Percentiles rank a stretch among this genome's conserved stretches.
Evolutionary conservation across 148 eudicot genomes (phyloP).

Genomic region (Agrostemma githago): DNA sequence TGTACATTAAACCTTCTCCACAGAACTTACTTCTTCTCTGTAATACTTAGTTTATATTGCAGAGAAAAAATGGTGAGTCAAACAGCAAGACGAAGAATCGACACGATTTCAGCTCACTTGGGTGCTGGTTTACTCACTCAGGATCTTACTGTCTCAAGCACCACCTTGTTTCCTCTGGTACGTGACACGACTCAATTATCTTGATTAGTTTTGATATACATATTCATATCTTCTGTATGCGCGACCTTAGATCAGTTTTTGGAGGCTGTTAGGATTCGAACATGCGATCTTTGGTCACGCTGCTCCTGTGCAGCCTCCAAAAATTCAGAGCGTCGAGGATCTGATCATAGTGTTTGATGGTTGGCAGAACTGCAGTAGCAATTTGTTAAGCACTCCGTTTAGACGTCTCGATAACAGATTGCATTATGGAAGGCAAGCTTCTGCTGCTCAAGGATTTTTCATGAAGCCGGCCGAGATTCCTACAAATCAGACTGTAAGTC

Average conservation of each 20-base stretch:
- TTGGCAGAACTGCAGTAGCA: conserved; percentile 62
- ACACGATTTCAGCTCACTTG: conserved; percentile 48
- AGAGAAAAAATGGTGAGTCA: conserved; percentile 40
- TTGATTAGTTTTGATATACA: background rate
- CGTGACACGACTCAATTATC: too few relatives aligned
- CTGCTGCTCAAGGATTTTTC: conserved; percentile 49
- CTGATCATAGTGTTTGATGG: background rate
- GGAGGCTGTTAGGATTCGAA: too few relatives aligned
- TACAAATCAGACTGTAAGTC: background rate
- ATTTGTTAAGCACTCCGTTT: conserved; percentile 36
- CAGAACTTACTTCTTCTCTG: background rate
- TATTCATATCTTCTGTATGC: background rate
- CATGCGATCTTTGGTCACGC: too few relatives aligned
- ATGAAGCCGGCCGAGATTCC: conserved; percentile 31
- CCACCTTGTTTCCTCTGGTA: conserved; percentile 54
- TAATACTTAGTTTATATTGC: too few relatives aligned
- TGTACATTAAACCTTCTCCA: background rate
- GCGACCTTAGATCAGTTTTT: too few relatives aligned
- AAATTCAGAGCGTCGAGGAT: too few relatives aligned
- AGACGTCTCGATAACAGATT: conserved; percentile 52
- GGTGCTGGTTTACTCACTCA: conserved; percentile 27
- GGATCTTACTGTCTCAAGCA: conserved; percentile 35
- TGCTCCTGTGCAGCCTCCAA: too few relatives aligned
- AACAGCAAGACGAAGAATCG: conserved; percentile 41
- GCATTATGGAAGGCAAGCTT: conserved; percentile 57